Conservation (phyloP, 2,329 filamentous ascomycete species). For the Colletotrichum tabaci region DNA sequence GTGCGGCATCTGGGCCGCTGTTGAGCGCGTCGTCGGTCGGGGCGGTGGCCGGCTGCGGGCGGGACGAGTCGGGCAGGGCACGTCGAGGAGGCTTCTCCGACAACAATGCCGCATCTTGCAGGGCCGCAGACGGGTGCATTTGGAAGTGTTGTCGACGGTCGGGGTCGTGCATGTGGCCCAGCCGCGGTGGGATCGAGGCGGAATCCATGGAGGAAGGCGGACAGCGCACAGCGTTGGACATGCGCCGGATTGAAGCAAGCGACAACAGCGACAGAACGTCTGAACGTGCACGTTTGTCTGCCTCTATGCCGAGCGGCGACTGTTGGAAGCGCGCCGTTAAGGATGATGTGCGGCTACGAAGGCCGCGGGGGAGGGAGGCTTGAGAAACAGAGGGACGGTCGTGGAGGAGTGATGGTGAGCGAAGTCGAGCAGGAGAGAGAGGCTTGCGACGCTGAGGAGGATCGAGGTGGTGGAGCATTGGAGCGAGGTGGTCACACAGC, state of each 20-base stretch:
- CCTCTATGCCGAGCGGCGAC: not conserved
- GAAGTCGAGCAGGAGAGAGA: not conserved
- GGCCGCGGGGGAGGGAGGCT: not conserved
- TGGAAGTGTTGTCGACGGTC: constrained; percentile 29
- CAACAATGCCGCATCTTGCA: constrained; percentile 20
- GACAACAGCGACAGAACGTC: constrained; percentile 3
- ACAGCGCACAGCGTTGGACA: constrained; percentile 23
- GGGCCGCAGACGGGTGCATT: constrained; percentile 23
- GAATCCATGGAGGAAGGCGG: constrained; percentile 34
- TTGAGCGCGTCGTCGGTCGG: constrained; percentile 34
- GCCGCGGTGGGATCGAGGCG: constrained; percentile 37
- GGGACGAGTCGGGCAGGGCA: constrained; percentile 14
- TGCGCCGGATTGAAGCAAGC: constrained; percentile 23
- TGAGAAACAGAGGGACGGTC: not conserved
- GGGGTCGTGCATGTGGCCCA: constrained; percentile 29
- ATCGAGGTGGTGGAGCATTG: constrained; percentile 17
- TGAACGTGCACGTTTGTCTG: constrained; percentile 4
- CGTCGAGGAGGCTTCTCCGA: constrained; percentile 27
- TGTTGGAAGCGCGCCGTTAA: not conserved
- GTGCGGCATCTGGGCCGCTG: constrained; percentile 17
- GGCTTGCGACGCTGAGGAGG: constrained; percentile 45
- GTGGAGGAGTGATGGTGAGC: constrained; percentile 15
- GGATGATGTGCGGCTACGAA: constrained; percentile 6
- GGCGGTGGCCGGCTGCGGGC: constrained; percentile 1
- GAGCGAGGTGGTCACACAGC: constrained; percentile 1